These are phyloP conservation scores for Curvularia spicifera DNA, from an alignment of 2,329 filamentous ascomycete genomes.

Conservation along the genomic window DNA sequence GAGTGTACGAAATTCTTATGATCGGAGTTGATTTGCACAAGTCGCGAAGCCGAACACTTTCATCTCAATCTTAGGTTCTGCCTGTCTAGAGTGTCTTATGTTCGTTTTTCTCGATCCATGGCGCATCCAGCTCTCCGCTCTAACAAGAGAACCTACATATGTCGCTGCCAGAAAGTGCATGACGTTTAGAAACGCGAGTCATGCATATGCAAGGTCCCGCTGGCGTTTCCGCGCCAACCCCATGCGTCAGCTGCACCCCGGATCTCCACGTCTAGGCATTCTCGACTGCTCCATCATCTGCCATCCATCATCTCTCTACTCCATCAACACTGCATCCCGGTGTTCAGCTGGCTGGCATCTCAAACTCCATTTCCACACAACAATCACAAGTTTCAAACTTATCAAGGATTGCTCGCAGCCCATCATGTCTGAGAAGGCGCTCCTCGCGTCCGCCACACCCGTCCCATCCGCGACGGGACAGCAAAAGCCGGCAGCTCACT, in stretches of 20 bases:
- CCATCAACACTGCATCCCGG: conserved; percentile 15
- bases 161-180: not conserved
- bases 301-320: conserved; percentile 11
- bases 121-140: not conserved
- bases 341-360: conserved; percentile 37
- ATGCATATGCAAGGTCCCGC: conserved; percentile 24
- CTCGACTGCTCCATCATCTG: conserved; percentile 14
- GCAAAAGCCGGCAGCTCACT: conserved; percentile 21
- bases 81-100: not conserved
- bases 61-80: not conserved
- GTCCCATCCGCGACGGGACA: conserved; percentile 18
- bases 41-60: not conserved
- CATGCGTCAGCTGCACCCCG: conserved; percentile 27
- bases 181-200: conserved; percentile 10
- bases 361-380: not conserved
- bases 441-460: conserved; percentile 22
- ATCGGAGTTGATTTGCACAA: not conserved
- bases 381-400: not conserved
- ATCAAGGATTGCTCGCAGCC: not conserved
- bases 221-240: conserved; percentile 24
- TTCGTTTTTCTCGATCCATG: not conserved
- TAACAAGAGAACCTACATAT: not conserved
- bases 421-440: conserved; percentile 34
- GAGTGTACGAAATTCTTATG: not conserved
- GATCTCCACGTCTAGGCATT: conserved; percentile 30